Evolutionary conservation across 805 yeast genomes (phyloP), one percentile per base, ranked within the genome.

Genomic region (Nakazawaea wickerhamii): DNA sequence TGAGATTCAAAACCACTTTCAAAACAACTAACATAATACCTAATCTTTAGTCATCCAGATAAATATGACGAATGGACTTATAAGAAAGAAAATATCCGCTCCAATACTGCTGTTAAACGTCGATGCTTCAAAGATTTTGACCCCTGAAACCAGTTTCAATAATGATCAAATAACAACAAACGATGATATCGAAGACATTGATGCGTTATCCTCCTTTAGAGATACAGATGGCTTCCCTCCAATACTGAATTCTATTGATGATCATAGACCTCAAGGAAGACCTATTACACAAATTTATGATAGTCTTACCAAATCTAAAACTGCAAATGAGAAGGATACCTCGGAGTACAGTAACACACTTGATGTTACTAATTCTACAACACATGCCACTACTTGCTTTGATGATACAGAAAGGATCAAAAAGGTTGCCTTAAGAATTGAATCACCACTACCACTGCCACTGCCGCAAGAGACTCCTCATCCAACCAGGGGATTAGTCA

Each of bases 141-240:
- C 40, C 40, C 40, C 40, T 23, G 40, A 36, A 18, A 5, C 15
- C 3, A 36, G 17, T 18, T 10, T 10, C 5, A 23, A 14, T 13
- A n/a, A 27, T 18, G 40, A 20, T 6, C 33, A 26, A 4, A 26
- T 17, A 11, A 18, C 25, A 10, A 18, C 31, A 10, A 27, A 26
- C 19, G 40, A 36, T 19, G 26, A 36, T 13, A 27, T 36, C 5
- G 40, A 36, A 27, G 32, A 28, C 23, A 35, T 33, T 7, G 36
- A 33, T 33, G 38, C 28, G 15, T 3, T 35, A 6, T 23, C 30
- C 14, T 35, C 38, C 6, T 9, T 17, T 5, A 15, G 22, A 20
- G 20, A 8, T 9, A 23, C 18, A 14, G 21, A 33, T 4, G 21
- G n/a, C 15, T 11, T 15, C 6, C 6, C 18, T 6, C 3, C 15